These are phyloP conservation scores for Mediolabrus comicus DNA, from an alignment of 108 stramenopile species.

Conservation along the genomic window DNA sequence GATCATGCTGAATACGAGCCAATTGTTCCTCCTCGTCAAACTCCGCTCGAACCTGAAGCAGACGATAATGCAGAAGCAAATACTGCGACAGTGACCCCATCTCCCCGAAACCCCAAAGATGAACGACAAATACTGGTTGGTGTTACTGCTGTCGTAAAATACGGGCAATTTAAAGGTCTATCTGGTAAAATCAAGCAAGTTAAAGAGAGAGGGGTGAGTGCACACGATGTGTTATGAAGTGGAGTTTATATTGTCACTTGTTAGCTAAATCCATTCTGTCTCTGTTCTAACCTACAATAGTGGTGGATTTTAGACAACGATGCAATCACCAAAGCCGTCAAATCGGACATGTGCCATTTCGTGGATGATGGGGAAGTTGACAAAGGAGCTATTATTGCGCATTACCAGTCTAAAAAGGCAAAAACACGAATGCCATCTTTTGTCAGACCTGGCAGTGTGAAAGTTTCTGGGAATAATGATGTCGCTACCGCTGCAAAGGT, in stretches of 20 bases:
- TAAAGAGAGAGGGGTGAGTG: neutral
- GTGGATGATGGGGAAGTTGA: neutral
- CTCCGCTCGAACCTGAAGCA: neutral
- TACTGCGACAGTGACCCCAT: neutral
- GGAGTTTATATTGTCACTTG: neutral
- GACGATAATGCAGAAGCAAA: neutral
- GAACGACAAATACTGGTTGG: neutral
- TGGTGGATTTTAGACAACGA: neutral
- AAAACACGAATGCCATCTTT: neutral
- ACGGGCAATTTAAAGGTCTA: neutral
- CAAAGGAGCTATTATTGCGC: neutral
- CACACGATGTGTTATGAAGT: neutral
- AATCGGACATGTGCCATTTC: neutral
- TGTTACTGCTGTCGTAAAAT: neutral
- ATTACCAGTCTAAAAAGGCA: neutral
- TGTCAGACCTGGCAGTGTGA: neutral
- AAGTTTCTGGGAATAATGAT: neutral
- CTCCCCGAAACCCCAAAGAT: neutral
- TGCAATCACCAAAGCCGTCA: neutral
- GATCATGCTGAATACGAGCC: conserved; percentile 51
- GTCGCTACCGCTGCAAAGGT: neutral
- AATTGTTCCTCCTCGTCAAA: conserved; percentile 22
- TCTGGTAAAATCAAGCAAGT: neutral
- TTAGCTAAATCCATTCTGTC: neutral
- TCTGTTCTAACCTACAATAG: neutral